Base-by-base conservation (phyloP, 495 filamentous ascomycete species). In the Saxophila tyrrhenica region DNA sequence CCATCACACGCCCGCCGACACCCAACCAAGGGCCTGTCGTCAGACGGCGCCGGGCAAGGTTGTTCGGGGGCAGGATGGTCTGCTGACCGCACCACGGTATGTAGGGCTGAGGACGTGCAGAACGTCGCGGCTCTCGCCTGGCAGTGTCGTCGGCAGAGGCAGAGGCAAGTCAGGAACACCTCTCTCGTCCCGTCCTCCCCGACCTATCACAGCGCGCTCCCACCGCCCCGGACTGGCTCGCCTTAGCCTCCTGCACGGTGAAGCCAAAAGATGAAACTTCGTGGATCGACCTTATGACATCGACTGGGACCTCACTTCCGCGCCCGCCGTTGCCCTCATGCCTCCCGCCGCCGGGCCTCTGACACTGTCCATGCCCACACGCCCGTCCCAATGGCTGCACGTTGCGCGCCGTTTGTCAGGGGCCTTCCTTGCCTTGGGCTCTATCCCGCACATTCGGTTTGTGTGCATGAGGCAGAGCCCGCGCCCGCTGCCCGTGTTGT, bases 211-310 rank as follows among this genome's bases (percentile, higher is more conserved):
- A n/a, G 19, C 41, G 17, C 7, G 15, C 7, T 44, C n/a, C 41
- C 41, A 44, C n/a, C 15, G 41, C 41, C 41, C 41, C 41, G 41
- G 7, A 17, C 19, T 21, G 41, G 22, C 41, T 52, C 22, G 23
- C 22, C 2, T 15, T 29, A 48, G 39, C 24, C 23, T 45, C 2
- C 32, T 35, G 47, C 48, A 45, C 41, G 41, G 41, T n/a, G 41
- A 3, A 7, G n/a, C n/a, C 16, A 17, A 8, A 17, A n/a, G 16
- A n/a, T 44, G 41, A 51, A 48, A 21, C 32, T 24, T 20, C 20
- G 15, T n/a, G 45, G 45, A 50, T 56, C 54, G 54, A 25, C 54
- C 41, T 47, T 2, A 51, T 57, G 48, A 51, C 54, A 57, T 57
- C 54, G 54, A 51, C 19, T 56, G 54, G 54, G 35, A 56, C 39